These are phyloP conservation scores for Ustilago cynodontis DNA, from an alignment of 1,284 basidiomycete species.

Conservation along the genomic window DNA sequence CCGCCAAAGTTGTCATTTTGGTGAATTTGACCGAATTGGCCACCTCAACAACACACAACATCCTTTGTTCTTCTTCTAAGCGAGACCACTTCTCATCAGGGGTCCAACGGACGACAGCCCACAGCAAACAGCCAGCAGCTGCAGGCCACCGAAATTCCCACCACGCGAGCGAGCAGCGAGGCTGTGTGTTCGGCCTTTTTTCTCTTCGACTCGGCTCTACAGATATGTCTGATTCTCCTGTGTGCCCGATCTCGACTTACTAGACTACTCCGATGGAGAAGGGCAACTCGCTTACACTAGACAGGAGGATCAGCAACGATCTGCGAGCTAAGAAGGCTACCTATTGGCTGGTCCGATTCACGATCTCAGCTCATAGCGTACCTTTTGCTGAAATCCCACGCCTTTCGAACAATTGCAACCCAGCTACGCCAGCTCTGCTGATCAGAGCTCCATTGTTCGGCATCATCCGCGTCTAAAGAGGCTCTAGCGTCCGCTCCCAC, in stretches of 20 bases:
- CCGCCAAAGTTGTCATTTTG: neutral
- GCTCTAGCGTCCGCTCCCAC: neutral
- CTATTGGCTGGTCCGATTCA: neutral
- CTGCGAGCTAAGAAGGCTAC: neutral
- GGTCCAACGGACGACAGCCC: too few species aligned
- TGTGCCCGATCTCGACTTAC: neutral
- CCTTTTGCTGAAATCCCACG: slow-evolving; percentile 1
- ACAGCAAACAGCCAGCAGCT: too few species aligned
- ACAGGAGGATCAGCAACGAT: neutral
- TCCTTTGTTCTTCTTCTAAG: neutral
- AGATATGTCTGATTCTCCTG: neutral
- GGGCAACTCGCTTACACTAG: neutral
- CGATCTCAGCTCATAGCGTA: neutral
- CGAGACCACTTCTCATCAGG: neutral
- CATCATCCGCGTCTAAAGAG: neutral
- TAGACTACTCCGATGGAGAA: too few species aligned
- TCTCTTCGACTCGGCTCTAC: too few species aligned
- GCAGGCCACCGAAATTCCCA: too few species aligned
- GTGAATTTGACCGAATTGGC: neutral
- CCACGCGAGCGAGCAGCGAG: neutral
- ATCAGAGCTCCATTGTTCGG: neutral
- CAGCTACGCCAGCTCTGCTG: neutral
- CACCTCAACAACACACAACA: neutral
- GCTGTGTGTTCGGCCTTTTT: neutral
- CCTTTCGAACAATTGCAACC: neutral